Conservation (phyloP, 2,329 filamentous ascomycete species). For the Emmonsia crescens region DNA sequence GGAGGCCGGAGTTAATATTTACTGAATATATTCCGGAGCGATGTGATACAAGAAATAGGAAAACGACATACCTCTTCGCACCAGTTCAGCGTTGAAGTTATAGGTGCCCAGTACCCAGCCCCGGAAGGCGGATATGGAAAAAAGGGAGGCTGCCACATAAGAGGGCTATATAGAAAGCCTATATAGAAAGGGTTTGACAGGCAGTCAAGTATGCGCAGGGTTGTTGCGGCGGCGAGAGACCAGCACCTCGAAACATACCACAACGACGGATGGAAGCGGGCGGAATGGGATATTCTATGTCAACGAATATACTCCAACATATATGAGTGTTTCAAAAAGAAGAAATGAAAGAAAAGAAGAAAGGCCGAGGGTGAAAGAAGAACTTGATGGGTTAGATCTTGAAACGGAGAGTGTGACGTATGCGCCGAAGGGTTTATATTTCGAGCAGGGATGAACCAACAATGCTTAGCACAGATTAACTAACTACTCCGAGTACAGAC, state of each 20-base stretch:
- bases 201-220: background rate
- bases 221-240: background rate
- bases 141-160: background rate
- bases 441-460: background rate
- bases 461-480: too few relatives aligned
- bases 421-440: background rate
- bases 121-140: conserved; percentile 37
- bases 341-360: background rate
- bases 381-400: background rate
- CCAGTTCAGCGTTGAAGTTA: conserved; percentile 65
- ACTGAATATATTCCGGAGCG: background rate
- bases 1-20: background rate
- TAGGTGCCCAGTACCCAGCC: conserved; percentile 55
- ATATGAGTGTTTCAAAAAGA: background rate
- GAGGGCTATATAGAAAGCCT: background rate
- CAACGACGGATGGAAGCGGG: background rate
- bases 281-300: background rate
- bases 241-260: background rate
- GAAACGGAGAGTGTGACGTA: background rate
- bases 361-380: background rate
- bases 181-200: background rate
- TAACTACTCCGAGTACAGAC: too few relatives aligned
- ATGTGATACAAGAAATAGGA: background rate
- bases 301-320: background rate
- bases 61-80: conserved; percentile 56